A percentile compares a stretch with the other conserved stretches of the same genome.
phyloP scores from a whole-genome alignment of 2,329 filamentous ascomycete genomes.

The Pseudogymnoascus pannorum region DNA sequence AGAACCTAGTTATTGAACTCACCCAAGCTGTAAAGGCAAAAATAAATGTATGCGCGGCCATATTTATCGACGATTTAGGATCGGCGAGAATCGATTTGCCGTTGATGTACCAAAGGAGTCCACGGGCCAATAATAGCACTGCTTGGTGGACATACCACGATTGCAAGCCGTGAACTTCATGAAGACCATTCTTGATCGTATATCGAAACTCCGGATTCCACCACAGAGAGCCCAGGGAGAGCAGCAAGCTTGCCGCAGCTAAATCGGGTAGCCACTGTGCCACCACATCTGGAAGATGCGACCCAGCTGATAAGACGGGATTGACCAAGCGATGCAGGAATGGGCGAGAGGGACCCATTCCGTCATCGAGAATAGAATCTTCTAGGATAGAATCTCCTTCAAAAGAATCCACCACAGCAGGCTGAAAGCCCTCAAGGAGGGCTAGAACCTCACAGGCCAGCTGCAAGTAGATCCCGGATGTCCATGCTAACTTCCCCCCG shows the following conservation, averaged over 20 bases:
- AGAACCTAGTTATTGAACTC: conserved; percentile 28
- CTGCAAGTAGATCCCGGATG: conserved; percentile 22
- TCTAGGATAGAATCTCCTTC: conserved; percentile 26
- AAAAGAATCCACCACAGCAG: background rate
- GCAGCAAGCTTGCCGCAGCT: background rate
- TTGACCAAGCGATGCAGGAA: background rate
- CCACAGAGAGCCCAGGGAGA: conserved; percentile 41
- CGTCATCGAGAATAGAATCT: background rate
- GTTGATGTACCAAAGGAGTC: conserved; percentile 34
- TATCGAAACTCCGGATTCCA: conserved; percentile 64
- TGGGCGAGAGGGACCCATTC: conserved; percentile 1
- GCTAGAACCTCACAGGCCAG: conserved; percentile 22
- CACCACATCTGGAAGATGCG: background rate
- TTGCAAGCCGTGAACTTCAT: conserved; percentile 51
- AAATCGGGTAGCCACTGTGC: background rate
- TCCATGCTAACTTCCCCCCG: conserved; percentile 20
- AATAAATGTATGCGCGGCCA: conserved; percentile 46
- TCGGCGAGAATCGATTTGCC: conserved; percentile 18
- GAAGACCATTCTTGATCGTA: conserved; percentile 51
- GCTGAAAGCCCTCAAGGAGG: background rate
- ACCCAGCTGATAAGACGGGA: background rate
- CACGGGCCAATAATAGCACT: conserved; percentile 49
- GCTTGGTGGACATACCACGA: conserved; percentile 62
- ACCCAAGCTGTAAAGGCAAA: conserved; percentile 47
- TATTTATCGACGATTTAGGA: conserved; percentile 14